phyloP scores from a whole-genome alignment of 2,329 filamentous ascomycete genomes.

The Phaeosphaeria sp. region DNA sequence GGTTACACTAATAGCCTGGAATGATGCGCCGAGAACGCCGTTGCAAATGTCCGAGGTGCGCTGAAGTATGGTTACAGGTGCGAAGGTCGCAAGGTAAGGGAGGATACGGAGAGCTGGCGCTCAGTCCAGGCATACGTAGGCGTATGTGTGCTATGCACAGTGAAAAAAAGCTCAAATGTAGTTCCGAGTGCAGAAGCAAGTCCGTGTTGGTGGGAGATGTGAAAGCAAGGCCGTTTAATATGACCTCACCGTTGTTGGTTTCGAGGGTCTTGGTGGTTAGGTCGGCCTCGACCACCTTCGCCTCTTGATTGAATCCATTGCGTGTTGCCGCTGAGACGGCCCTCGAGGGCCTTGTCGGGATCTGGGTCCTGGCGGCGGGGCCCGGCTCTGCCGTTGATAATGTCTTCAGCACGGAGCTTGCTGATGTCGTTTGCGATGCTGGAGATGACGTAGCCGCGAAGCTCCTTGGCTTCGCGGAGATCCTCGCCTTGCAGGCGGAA shows the following conservation, averaged over 20 bases:
- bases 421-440: slow-evolving; percentile 77
- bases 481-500: slow-evolving; percentile 84
- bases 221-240: slow-evolving; percentile 3
- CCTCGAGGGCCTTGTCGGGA: slow-evolving; percentile 56
- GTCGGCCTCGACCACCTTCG: slow-evolving; percentile 44
- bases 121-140: slow-evolving; percentile 22
- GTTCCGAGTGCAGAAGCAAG: slow-evolving; percentile 14
- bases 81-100: slow-evolving; percentile 26
- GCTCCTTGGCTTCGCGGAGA: slow-evolving; percentile 74
- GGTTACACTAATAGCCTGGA: slow-evolving; percentile 31
- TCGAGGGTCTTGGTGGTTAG: slow-evolving; percentile 47
- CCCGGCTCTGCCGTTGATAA: slow-evolving; percentile 33
- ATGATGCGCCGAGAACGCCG: slow-evolving; percentile 43
- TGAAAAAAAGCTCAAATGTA: slow-evolving; percentile 17
- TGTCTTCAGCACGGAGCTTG: slow-evolving; percentile 65
- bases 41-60: slow-evolving; percentile 27
- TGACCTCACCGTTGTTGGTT: slow-evolving; percentile 47
- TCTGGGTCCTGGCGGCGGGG: slow-evolving; percentile 51
- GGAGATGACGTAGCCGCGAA: slow-evolving; percentile 75
- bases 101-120: slow-evolving; percentile 14
- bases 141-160: slow-evolving; percentile 16
- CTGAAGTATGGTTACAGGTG: slow-evolving; percentile 43
- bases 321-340: slow-evolving; percentile 49
- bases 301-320: slow-evolving; percentile 47
- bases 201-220: slow-evolving; percentile 11